Percentiles rank a stretch among this genome's conserved stretches.
These are phyloP conservation scores for Botryotinia globosa DNA, from an alignment of 2,329 filamentous ascomycete species.

Conservation along the genomic window DNA sequence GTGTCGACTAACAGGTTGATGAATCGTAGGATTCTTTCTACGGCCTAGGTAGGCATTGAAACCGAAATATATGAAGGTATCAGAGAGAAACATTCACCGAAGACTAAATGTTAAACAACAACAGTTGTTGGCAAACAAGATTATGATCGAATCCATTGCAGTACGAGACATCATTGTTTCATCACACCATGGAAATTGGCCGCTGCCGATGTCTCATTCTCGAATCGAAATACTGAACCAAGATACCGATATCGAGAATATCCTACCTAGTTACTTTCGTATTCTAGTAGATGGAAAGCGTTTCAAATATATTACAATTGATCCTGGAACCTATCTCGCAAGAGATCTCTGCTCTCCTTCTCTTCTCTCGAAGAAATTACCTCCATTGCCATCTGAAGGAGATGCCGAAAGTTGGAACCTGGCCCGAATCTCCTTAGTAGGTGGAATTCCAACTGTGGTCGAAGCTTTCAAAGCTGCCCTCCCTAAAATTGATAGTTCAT, in stretches of 20 bases:
- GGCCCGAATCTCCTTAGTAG: conserved; percentile 38
- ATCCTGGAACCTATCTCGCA: conserved; percentile 37
- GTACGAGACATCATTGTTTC: not conserved
- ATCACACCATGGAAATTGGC: not conserved
- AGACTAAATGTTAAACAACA: not conserved
- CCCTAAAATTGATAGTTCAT: conserved; percentile 38
- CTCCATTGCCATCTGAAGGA: conserved; percentile 41
- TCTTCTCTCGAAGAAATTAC: conserved; percentile 38
- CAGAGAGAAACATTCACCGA: not conserved
- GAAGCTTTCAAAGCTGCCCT: conserved; percentile 33
- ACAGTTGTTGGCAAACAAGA: not conserved
- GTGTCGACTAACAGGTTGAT: not conserved
- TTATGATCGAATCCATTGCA: not conserved
- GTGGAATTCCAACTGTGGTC: conserved; percentile 35
- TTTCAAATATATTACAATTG: conserved; percentile 45
- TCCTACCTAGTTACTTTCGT: conserved; percentile 23
- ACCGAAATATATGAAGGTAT: not conserved
- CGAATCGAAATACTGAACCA: conserved; percentile 21
- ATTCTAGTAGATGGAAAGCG: conserved; percentile 23
- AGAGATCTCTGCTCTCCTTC: conserved; percentile 41
- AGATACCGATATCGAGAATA: conserved; percentile 22
- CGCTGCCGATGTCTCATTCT: not conserved
- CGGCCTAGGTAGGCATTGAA: not conserved
- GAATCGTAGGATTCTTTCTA: not conserved
- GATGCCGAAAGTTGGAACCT: conserved; percentile 40